A percentile compares a stretch with the other conserved stretches of the same genome.
These are phyloP conservation scores for Nakazawaea wyomingensis DNA, from an alignment of 805 yeast species.

Conservation along the genomic window DNA sequence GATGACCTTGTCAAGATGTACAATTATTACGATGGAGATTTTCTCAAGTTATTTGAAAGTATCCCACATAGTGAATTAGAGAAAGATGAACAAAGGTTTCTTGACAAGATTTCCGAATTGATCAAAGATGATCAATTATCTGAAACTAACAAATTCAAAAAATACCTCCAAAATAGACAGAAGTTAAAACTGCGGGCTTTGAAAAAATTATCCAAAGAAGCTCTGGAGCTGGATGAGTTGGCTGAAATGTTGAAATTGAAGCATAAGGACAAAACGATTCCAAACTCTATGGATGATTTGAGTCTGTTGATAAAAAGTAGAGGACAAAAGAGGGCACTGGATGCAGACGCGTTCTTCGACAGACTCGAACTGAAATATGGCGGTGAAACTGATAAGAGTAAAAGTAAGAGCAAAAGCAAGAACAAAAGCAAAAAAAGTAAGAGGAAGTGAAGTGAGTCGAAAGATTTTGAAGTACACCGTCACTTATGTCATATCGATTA, in stretches of 20 bases:
- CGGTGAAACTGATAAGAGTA: slow-evolving; percentile 28
- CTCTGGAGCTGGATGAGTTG: slow-evolving; percentile 53
- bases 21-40: slow-evolving; percentile 59
- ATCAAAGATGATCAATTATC: slow-evolving; percentile 33
- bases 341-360: slow-evolving; percentile 42
- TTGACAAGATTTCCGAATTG: slow-evolving; percentile 42
- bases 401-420: too few relatives aligned
- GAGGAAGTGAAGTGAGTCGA: too few relatives aligned
- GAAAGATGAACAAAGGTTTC: slow-evolving; percentile 58
- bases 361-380: slow-evolving; percentile 48
- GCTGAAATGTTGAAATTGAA: slow-evolving; percentile 31
- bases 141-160: slow-evolving; percentile 39
- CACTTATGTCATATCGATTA: too few relatives aligned
- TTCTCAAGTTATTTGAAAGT: slow-evolving; percentile 62
- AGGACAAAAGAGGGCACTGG: slow-evolving; percentile 34
- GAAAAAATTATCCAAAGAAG: slow-evolving; percentile 54
- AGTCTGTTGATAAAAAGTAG: slow-evolving; percentile 44
- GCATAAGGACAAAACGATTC: slow-evolving; percentile 24
- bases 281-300: slow-evolving; percentile 27
- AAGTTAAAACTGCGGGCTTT: slow-evolving; percentile 42
- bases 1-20: slow-evolving; percentile 60
- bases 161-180: slow-evolving; percentile 45
- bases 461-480: too few relatives aligned
- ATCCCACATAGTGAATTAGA: slow-evolving; percentile 73
- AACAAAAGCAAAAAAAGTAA: slow-evolving; percentile 15